Percentiles rank a stretch among this genome's conserved stretches.
Conservation (phyloP, 1,284 basidiomycete species). For the Tremellales sp. region DNA sequence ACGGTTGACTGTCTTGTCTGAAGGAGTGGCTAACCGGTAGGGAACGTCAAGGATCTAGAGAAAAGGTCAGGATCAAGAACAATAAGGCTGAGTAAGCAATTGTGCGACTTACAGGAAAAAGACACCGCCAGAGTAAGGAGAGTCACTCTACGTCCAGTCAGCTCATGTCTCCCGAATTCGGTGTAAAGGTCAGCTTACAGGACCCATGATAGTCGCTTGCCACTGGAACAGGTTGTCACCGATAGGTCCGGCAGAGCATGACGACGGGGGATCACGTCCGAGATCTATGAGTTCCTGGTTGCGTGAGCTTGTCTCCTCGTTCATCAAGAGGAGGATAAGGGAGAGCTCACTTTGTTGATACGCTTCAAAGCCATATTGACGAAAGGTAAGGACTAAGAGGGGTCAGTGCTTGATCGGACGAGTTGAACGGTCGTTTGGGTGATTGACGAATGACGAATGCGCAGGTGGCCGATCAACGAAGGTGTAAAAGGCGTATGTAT, state of each 20-base stretch:
- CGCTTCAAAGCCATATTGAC: conserved; percentile 89
- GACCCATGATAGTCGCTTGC: conserved; percentile 98
- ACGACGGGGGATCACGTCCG: conserved; percentile 92
- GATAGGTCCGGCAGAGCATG: conserved; percentile 92
- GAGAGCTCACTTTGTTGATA: conserved; percentile 84
- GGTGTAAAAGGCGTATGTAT: too few relatives aligned
- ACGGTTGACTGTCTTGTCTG: not conserved
- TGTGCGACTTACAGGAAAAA: conserved; percentile 70
- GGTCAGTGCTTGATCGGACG: too few relatives aligned
- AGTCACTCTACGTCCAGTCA: conserved; percentile 64
- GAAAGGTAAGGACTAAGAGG: too few relatives aligned
- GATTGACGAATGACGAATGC: too few relatives aligned
- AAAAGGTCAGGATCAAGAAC: too few relatives aligned
- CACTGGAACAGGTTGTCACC: conserved; percentile 97
- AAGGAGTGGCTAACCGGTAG: conserved; percentile 33
- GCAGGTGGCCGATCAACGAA: too few relatives aligned
- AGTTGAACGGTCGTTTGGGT: too few relatives aligned
- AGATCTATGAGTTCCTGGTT: conserved; percentile 92
- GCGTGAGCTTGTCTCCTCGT: conserved; percentile 17
- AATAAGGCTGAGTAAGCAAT: not conserved
- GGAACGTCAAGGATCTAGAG: conserved; percentile 50
- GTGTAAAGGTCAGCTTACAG: conserved; percentile 55
- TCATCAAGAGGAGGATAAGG: not conserved
- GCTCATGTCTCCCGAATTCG: not conserved
- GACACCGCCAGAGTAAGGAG: conserved; percentile 91